Evolutionary conservation across 2,329 filamentous ascomycete genomes (phyloP).

Genomic region (Podosphaera fusca): DNA sequence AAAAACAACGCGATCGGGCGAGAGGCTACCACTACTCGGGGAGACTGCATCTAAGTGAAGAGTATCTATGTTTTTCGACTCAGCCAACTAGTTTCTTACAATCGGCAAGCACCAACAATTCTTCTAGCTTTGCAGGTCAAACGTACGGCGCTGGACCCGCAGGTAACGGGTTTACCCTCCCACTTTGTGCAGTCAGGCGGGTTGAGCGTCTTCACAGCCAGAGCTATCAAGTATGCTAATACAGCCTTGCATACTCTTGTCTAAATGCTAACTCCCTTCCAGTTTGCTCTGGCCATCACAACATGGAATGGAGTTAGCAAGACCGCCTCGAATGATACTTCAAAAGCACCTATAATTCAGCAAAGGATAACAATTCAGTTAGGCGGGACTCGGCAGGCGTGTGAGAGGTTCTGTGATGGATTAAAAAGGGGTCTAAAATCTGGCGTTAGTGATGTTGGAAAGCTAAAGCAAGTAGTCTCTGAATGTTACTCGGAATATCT

Average conservation of each 20-base stretch:
- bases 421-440: conserved; percentile 75
- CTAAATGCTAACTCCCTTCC: conserved; percentile 8
- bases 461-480: conserved; percentile 53
- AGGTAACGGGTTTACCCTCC: conserved; percentile 88
- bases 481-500: conserved; percentile 86
- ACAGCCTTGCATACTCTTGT: neutral
- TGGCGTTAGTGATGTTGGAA: conserved; percentile 70
- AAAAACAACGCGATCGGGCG: conserved; percentile 39
- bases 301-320: conserved; percentile 63
- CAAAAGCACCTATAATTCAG: conserved; percentile 24
- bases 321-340: conserved; percentile 27
- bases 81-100: conserved; percentile 70
- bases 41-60: conserved; percentile 80
- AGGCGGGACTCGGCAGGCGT: conserved; percentile 66
- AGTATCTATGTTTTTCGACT: conserved; percentile 91
- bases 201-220: conserved; percentile 88
- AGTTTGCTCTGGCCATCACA: conserved; percentile 82
- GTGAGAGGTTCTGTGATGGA: conserved; percentile 88
- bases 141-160: conserved; percentile 82
- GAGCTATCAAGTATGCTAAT: conserved; percentile 40
- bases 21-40: conserved; percentile 76
- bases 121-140: conserved; percentile 71
- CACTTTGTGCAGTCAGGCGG: conserved; percentile 70
- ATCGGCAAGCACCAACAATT: conserved; percentile 55
- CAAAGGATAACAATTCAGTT: conserved; percentile 86